Percentiles rank a stretch among this genome's conserved stretches.
phyloP scores from a whole-genome alignment of 139 green algal genomes.

The Auxenochlorella protothecoides region DNA sequence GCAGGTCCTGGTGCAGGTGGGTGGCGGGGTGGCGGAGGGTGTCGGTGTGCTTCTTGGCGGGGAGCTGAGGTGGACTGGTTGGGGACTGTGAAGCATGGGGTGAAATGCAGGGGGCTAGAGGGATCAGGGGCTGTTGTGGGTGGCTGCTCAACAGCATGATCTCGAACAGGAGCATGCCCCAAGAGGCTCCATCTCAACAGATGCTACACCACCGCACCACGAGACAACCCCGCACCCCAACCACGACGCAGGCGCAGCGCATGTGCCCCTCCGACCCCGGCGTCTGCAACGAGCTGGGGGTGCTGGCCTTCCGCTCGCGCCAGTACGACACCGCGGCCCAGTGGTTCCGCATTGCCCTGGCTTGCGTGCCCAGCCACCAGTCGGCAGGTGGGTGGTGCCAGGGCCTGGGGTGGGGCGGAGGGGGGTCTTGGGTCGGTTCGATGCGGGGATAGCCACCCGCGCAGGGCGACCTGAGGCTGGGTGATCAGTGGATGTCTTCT shows the following conservation, averaged over 20 bases:
- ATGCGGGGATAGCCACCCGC: no score
- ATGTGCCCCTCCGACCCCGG: conserved; percentile 77
- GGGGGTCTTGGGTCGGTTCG: no score
- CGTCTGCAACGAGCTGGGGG: conserved; percentile 79
- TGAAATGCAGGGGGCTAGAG: neutral
- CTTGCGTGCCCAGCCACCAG: conserved; percentile 15
- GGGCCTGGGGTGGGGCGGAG: no score
- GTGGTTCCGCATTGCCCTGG: conserved; percentile 46
- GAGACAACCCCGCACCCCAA: no score
- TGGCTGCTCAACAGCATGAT: no score
- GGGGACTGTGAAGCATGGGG: neutral
- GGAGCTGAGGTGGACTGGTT: neutral
- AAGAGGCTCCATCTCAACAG: no score
- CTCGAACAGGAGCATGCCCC: no score
- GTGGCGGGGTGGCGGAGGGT: neutral
- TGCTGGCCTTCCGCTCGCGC: conserved; percentile 53
- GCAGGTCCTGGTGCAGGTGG: conserved; percentile 42
- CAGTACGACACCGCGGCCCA: conserved; percentile 32
- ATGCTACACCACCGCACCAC: no score
- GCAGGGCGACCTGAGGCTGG: no score
- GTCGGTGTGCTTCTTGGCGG: neutral
- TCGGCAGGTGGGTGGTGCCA: conserved; percentile 1
- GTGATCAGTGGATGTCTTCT: no score
- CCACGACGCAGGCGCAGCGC: conserved; percentile 25
- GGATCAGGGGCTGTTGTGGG: no score